phyloP scores from a whole-genome alignment of 768 basidiomycete genomes.

The Phaeotremella fagi region DNA sequence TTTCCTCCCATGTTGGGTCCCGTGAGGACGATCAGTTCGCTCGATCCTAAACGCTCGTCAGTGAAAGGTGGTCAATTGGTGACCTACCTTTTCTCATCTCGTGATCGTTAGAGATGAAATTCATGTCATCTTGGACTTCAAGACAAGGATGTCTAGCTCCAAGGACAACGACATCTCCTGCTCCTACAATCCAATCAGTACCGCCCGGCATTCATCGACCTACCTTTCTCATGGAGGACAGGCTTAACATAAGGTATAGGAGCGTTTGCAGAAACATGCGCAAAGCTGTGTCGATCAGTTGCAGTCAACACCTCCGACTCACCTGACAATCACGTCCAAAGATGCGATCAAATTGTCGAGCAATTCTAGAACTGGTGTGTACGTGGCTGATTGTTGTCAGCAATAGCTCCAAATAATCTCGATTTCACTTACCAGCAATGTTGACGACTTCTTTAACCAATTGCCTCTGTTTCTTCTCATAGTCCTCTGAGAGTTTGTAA shows the following conservation, averaged over 20 bases:
- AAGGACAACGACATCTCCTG: constrained; percentile 70
- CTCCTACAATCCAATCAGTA: too few relatives aligned
- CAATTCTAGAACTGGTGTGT: constrained; percentile 78
- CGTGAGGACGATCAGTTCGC: constrained; percentile 94
- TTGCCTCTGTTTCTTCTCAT: constrained; percentile 68
- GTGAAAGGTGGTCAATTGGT: neutral
- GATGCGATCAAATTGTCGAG: constrained; percentile 81
- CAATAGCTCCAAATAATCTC: neutral
- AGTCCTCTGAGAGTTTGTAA: constrained; percentile 62
- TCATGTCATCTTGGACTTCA: constrained; percentile 91
- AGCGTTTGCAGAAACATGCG: constrained; percentile 82
- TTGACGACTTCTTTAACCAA: constrained; percentile 88
- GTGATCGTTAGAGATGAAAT: constrained; percentile 92
- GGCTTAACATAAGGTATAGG: constrained; percentile 87
- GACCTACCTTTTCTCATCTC: constrained; percentile 78
- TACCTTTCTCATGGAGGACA: constrained; percentile 70
- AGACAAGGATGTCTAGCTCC: constrained; percentile 94
- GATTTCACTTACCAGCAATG: constrained; percentile 69
- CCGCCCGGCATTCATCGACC: too few relatives aligned
- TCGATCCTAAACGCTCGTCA: constrained; percentile 56
- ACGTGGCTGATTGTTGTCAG: constrained; percentile 62
- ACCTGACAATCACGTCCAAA: constrained; percentile 88
- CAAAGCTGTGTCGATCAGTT: constrained; percentile 60
- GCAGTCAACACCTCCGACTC: constrained; percentile 16
- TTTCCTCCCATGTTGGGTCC: constrained; percentile 99